Percentiles rank a stretch among this genome's conserved stretches.
Evolutionary conservation across 495 filamentous ascomycete species (phyloP).

Genomic region (Penicillium crystallinum): DNA sequence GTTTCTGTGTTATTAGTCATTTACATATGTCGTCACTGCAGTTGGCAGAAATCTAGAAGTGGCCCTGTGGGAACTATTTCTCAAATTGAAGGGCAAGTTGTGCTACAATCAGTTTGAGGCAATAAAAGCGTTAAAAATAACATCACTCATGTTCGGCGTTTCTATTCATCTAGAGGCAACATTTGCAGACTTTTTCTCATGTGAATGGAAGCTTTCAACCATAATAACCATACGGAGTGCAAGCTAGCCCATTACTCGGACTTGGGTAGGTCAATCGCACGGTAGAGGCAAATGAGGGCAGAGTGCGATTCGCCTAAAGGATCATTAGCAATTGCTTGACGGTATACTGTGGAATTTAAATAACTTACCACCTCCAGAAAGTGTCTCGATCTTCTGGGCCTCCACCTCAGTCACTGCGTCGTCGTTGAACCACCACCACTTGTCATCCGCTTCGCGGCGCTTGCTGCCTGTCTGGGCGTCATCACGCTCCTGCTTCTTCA

Average conservation of each 20-base stretch:
- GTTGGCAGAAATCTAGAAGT: not conserved
- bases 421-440: constrained; percentile 99
- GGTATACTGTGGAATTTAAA: not conserved
- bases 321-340: constrained; percentile 13
- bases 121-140: not conserved
- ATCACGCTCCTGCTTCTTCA: constrained; percentile 72
- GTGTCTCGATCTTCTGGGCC: constrained; percentile 79
- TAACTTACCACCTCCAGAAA: constrained; percentile 78
- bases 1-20: not conserved
- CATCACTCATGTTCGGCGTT: constrained; percentile 23
- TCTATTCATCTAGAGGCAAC: constrained; percentile 27
- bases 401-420: constrained; percentile 95
- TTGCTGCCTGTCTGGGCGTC: constrained; percentile 61
- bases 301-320: constrained; percentile 78
- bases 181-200: not conserved
- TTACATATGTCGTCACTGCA: not conserved
- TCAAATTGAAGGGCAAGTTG: not conserved
- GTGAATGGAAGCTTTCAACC: not conserved
- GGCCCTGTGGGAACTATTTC: not conserved
- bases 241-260: constrained; percentile 30
- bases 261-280: constrained; percentile 65
- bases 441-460: constrained; percentile 74
- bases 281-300: constrained; percentile 87
- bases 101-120: not conserved
- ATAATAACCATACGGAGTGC: not conserved